Percentiles rank a stretch among this genome's conserved stretches.
Evolutionary conservation across 192 early-diverging fungal species (phyloP).

Genomic region (Coemansia sp.): DNA sequence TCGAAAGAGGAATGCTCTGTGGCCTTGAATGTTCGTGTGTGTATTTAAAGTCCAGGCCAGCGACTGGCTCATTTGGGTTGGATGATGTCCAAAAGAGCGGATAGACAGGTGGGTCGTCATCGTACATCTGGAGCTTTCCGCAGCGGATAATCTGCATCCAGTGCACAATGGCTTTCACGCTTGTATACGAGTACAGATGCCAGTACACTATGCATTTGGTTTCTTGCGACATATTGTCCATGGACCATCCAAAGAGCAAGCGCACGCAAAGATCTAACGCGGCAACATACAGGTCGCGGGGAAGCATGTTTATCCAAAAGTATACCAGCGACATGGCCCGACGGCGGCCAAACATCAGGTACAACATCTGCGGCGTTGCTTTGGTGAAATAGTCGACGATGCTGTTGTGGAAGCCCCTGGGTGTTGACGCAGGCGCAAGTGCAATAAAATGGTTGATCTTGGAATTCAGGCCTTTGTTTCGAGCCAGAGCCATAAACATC

Average conservation of each 20-base stretch:
- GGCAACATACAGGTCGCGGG: conserved; percentile 70
- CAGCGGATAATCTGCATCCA: conserved; percentile 96
- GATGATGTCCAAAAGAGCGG: conserved; percentile 39
- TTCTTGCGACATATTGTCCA: conserved; percentile 63
- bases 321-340: conserved; percentile 72
- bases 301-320: conserved; percentile 84
- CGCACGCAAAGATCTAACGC: conserved; percentile 69
- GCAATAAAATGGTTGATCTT: conserved; percentile 89
- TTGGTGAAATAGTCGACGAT: conserved; percentile 80
- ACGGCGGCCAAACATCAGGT: conserved; percentile 85
- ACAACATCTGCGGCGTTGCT: conserved; percentile 82
- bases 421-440: conserved; percentile 88
- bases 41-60: neutral
- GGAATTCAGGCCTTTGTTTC: conserved; percentile 75
- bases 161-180: conserved; percentile 89
- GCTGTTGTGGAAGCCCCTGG: conserved; percentile 75
- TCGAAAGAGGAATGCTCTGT: conserved; percentile 21
- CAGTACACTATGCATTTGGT: conserved; percentile 81
- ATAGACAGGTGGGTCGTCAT: conserved; percentile 69
- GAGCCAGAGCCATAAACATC: conserved; percentile 82
- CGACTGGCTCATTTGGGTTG: neutral
- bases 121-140: conserved; percentile 88
- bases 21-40: conserved; percentile 20
- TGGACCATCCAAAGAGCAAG: conserved; percentile 85
- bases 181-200: conserved; percentile 86